These are phyloP conservation scores for Linum trigynum DNA, from an alignment of 345 rosid species.

Conservation along the genomic window DNA sequence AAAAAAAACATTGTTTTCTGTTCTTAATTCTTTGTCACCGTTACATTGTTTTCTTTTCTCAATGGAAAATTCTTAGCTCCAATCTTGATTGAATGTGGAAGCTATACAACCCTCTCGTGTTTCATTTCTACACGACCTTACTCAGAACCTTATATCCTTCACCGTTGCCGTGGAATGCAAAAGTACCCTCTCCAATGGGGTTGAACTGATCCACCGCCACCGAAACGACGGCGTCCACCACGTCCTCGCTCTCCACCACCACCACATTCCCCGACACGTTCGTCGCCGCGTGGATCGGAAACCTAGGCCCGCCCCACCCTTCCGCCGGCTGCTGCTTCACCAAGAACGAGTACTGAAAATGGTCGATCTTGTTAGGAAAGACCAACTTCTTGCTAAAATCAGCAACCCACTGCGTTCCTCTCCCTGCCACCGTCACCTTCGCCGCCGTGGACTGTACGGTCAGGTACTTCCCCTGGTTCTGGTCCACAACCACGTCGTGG, in stretches of 20 bases:
- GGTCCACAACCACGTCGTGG: not conserved
- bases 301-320: not conserved
- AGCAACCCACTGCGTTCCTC: not conserved
- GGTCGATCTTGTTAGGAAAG: not conserved
- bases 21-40: no score
- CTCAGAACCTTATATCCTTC: no score
- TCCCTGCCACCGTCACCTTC: not conserved
- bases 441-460: not conserved
- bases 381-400: not conserved
- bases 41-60: no score
- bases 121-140: no score
- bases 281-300: not conserved
- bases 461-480: not conserved
- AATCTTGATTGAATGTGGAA: no score
- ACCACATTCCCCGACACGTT: slow-evolving; percentile 1
- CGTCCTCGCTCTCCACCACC: not conserved
- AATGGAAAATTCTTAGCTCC: no score
- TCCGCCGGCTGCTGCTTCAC: not conserved
- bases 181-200: not conserved
- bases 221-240: not conserved
- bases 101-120: no score
- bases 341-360: not conserved
- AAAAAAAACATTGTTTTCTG: no score
- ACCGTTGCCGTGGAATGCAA: no score
- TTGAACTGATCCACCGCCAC: not conserved